Evolutionary conservation across 371 early-diverging fungal species (phyloP), one percentile per base, ranked within the genome.

Genomic region (Entomophthora muscae): DNA sequence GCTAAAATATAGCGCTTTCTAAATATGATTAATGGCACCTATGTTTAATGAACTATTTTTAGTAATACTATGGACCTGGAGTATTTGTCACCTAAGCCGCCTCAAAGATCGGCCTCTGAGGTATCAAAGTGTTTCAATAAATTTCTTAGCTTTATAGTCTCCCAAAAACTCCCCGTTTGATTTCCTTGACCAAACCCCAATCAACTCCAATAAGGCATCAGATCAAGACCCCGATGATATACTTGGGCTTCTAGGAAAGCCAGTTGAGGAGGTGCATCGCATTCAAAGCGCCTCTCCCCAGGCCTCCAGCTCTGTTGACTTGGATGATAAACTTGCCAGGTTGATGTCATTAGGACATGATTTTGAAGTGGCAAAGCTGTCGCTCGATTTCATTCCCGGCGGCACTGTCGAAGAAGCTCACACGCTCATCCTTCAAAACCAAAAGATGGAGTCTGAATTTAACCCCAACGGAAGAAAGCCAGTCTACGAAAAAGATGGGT

Each of bases 271-370:
- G 24, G 29, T 24, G 13, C 29, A 24, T 26, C 57, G 28, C 24
- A 12, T 57, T 1, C 57, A 26, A 10, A 17, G 26, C 21, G 17
- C 17, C 24, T 29, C 28, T 17, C 12, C 57, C 29, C 29, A 17
- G 29, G 30, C 17, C 17, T 24, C 24, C 3, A 57, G 22, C 17
- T 57, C 30, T n/a, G 57, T 2, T 17, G 69, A 68, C 53, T 59
- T 62, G 13, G 65, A 66, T 52, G 10, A 42, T 42, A 42, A 42
- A 42, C 63, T 72, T 32, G 84, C 86, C 0, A 81, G 83, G 68
- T 71, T 90, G 54, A 74, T 83, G 29, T 80, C 79, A 26, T 83
- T 86, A 82, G 91, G 91, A 0, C 91, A 88, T 68, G 72, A 77
- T 22, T 69, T 72, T 1, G 79, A 82, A 22, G 75, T 74, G 58